Percentiles rank a stretch among this genome's conserved stretches.
Conservation (phyloP, 2,329 filamentous ascomycete species). For the Sporothrix dimorphospora region DNA sequence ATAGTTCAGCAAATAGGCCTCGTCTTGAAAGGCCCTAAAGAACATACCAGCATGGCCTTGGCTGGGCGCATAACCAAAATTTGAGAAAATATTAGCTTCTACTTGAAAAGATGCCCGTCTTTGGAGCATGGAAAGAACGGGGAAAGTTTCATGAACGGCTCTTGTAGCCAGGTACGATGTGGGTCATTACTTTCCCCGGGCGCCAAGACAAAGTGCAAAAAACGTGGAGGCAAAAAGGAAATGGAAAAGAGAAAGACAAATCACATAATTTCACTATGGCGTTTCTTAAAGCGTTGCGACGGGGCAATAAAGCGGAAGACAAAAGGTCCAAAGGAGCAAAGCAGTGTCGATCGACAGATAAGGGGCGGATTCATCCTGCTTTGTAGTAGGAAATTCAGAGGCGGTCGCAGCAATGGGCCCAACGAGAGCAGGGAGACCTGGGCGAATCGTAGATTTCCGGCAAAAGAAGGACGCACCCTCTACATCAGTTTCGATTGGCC, state of each 20-base stretch:
- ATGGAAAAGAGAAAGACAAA: background rate
- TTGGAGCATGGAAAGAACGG: background rate
- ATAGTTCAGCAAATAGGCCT: too few relatives aligned
- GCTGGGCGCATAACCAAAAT: too few relatives aligned
- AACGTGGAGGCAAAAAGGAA: background rate
- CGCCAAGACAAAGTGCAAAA: background rate
- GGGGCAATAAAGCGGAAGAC: background rate
- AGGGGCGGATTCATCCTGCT: too few relatives aligned
- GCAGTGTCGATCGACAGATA: background rate
- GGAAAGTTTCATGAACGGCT: background rate
- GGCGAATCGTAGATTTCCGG: conserved; percentile 9
- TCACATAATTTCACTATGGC: background rate
- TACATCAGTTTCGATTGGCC: background rate
- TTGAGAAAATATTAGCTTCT: too few relatives aligned
- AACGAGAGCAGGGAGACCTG: background rate
- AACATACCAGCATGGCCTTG: too few relatives aligned
- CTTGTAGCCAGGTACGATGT: background rate
- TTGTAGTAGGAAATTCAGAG: background rate
- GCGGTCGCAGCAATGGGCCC: background rate
- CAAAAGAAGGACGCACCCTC: background rate
- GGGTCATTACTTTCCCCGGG: conserved; percentile 6
- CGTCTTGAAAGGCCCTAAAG: too few relatives aligned
- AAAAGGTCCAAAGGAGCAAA: too few relatives aligned
- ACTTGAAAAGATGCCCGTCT: too few relatives aligned
- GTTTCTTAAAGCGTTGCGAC: background rate